A percentile compares a stretch with the other conserved stretches of the same genome.
Evolutionary conservation across 2,329 filamentous ascomycete species (phyloP).

Genomic region (Cytospora piceae): DNA sequence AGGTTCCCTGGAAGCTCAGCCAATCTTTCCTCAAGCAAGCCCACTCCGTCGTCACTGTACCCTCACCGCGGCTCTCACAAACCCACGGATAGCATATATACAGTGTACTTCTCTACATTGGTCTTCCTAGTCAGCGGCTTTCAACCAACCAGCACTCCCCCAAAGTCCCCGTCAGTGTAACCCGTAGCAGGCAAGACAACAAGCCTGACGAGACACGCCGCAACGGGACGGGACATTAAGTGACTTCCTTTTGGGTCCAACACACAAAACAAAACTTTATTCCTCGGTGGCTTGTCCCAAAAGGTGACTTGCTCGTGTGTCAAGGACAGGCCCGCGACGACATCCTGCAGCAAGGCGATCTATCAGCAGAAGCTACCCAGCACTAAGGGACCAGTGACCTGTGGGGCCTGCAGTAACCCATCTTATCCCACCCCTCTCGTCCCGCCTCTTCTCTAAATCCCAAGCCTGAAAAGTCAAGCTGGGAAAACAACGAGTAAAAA

Average conservation of each 20-base stretch:
- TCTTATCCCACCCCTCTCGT: constrained; percentile 37
- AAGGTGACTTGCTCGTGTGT: constrained; percentile 22
- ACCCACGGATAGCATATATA: constrained; percentile 10
- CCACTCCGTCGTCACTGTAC: constrained; percentile 15
- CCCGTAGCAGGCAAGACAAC: constrained; percentile 27
- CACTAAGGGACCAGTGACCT: constrained; percentile 37
- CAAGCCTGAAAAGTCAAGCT: constrained; percentile 32
- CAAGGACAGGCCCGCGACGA: constrained; percentile 28
- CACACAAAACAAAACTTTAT: constrained; percentile 21
- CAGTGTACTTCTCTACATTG: constrained; percentile 16
- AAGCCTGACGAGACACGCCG: constrained; percentile 26
- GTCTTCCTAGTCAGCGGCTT: constrained; percentile 21
- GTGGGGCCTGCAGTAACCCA: constrained; percentile 45
- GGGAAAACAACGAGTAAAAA: constrained; percentile 40
- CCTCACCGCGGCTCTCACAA: constrained; percentile 15
- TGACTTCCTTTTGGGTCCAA: constrained; percentile 19
- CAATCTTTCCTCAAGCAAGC: constrained; percentile 35
- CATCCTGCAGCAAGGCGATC: constrained; percentile 40
- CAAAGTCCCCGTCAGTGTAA: constrained; percentile 28
- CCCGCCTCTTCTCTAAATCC: constrained; percentile 34
- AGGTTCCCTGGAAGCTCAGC: constrained; percentile 33
- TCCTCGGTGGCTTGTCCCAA: constrained; percentile 22
- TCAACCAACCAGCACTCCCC: constrained; percentile 21
- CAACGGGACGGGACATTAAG: constrained; percentile 27
- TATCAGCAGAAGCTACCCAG: constrained; percentile 34